Conservation (phyloP, 495 filamentous ascomycete species). For the Monascus purpureus region DNA sequence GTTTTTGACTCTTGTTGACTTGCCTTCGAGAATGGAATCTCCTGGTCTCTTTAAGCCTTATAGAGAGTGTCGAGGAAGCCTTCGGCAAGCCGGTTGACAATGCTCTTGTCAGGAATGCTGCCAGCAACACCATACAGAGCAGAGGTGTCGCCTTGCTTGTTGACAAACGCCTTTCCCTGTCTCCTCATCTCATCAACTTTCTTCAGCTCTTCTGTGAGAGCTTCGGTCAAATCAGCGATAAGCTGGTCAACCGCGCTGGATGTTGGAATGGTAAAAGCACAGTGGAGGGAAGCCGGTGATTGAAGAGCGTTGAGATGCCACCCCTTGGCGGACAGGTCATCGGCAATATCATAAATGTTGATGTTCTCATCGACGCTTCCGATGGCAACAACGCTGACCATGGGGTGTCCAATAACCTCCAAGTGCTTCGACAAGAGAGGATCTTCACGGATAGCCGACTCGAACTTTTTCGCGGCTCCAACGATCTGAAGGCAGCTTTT, state of each 20-base stretch:
- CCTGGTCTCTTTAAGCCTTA: constrained; percentile 51
- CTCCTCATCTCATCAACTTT: constrained; percentile 63
- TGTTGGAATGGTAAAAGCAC: constrained; percentile 89
- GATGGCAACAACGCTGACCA: constrained; percentile 86
- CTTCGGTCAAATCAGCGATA: constrained; percentile 59
- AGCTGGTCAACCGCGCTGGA: constrained; percentile 64
- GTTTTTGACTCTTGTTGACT: too few relatives aligned
- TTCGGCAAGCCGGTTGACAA: constrained; percentile 77
- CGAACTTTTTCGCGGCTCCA: constrained; percentile 72
- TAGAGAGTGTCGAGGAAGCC: constrained; percentile 95
- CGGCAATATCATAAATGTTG: constrained; percentile 78
- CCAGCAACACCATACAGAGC: constrained; percentile 93
- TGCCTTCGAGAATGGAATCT: too few relatives aligned
- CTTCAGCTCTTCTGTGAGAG: constrained; percentile 62
- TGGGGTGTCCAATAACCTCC: constrained; percentile 67
- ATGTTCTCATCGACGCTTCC: constrained; percentile 50
- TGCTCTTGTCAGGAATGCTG: constrained; percentile 84
- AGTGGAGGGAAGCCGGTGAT: constrained; percentile 83
- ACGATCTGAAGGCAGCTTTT: constrained; percentile 76
- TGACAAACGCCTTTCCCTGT: constrained; percentile 40
- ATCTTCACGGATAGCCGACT: constrained; percentile 53
- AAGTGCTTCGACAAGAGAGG: constrained; percentile 55
- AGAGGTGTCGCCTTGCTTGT: constrained; percentile 53
- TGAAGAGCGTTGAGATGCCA: constrained; percentile 97
- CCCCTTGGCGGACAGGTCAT: constrained; percentile 64